Base-by-base conservation (phyloP, 495 filamentous ascomycete genomes). In the Xylaria scruposa region DNA sequence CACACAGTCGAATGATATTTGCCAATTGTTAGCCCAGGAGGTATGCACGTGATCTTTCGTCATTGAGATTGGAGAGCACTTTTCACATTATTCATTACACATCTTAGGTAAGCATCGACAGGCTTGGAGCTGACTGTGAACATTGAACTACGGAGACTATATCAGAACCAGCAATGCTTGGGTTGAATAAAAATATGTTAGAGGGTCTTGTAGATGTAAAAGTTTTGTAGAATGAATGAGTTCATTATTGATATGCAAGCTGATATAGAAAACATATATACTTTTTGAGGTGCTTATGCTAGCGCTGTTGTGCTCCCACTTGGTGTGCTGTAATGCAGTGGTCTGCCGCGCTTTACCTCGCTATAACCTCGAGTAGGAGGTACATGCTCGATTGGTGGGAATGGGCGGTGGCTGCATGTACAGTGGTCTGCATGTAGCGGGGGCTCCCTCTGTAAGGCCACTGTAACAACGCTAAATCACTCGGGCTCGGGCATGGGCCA, bases 101-200 rank as follows among this genome's bases (percentile, higher is more conserved):
- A 59, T 59, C 60, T 63, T 63, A 63, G 60, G 60, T 63, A 63
- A 44, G 38, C 38, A 63, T 29, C 38, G 10, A 19, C 60, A 24
- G 36, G 29, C 36, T n/a, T 44, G 59, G 29, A 60, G 58, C 31
- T 60, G 12, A 21, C 17, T 60, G 58, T 60, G n/a, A 60, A 60
- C 58, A 38, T 21, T 19, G 19, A n/a, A 21, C 13, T n/a, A n/a
- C n/a, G n/a, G n/a, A n/a, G n/a, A n/a, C n/a, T 56, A 54, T 10
- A 51, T 24, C 7, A 24, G 49, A 24, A 24, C 24, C 49, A 4
- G 8, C 21, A 3, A 29, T 54, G 49, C 49, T 8, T 53, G 19
- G 7, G 49, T 7, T 53, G 10, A 26, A 29, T 1, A 51, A 21
- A 51, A 10, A 10, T 7, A 51, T 51, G 6, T 10, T 24, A 21